Evolutionary conservation across 2,329 filamentous ascomycete genomes (phyloP), one percentile per base, ranked within the genome.

Genomic region (Fusarium poae): DNA sequence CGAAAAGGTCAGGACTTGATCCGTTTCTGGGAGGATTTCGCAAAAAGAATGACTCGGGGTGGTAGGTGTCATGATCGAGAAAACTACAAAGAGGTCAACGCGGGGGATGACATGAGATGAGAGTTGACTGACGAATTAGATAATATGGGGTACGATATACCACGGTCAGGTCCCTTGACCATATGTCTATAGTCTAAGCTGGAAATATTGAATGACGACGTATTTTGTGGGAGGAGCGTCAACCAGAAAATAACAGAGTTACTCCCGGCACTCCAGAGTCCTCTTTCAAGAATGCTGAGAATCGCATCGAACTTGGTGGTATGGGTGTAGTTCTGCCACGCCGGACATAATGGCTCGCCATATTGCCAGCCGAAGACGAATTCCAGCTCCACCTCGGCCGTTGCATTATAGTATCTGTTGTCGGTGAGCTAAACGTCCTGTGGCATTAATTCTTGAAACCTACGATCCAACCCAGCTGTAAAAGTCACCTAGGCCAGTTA

Each of bases 401-500:
- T 57, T 3, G 57, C 57, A n/a, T 60, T 61, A 2, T 61, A 61
- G 7, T 60, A 61, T 6, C 57, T 52, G 2, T 23, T 5, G 5
- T 0, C 4, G 2, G 1, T 59, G 12, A 40, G 40, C 11, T 5
- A 3, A 16, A 13, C 5, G 4, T 15, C 12, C 9, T 3, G 16
- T 4, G 0, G 2, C 11, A 2, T 13, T 13, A 4, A 2, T 2
- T 0, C 1, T 13, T 15, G 0, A 20, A 1, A 61, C 54, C 60
- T 7, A 61, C 55, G 57, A 61, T 39, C 57, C 57, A 0, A 61
- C 57, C 54, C 44, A 61, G 15, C 20, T 6, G 6, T 61, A 60
- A 5, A 60, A 44, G 15, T 51, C 18, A 4, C 44, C 20, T 0
- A 61, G 44, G 0, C 57, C 57, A 11, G 57, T 61, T 0, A 61